Conservation (phyloP, 306 rosid species). For the Astragalus membranaceus region DNA sequence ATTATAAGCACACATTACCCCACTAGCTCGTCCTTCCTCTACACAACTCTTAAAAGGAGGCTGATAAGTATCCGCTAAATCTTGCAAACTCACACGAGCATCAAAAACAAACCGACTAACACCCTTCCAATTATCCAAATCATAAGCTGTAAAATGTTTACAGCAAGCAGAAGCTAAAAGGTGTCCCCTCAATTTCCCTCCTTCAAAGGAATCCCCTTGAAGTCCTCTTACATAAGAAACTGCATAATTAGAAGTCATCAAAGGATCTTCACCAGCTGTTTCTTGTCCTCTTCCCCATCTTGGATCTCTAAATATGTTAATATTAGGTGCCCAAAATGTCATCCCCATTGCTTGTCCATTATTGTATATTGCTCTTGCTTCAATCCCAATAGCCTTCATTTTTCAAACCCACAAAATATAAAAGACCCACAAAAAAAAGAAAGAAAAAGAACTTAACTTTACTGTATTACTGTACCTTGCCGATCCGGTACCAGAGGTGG, state of each 20-base stretch:
- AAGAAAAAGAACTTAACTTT: not conserved
- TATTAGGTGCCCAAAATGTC: conserved; percentile 97
- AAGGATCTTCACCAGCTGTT: conserved; percentile 92
- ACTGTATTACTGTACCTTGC: conserved; percentile 29
- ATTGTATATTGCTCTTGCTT: conserved; percentile 76
- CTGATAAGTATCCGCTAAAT: conserved; percentile 78
- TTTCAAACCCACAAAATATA: not conserved
- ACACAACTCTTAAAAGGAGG: conserved; percentile 85
- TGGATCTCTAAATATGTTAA: conserved; percentile 87
- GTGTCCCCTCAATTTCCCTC: conserved; percentile 32
- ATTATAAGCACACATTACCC: conserved; percentile 92
- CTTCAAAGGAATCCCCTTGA: conserved; percentile 66
- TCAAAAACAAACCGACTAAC: conserved; percentile 61
- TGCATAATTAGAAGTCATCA: conserved; percentile 49
- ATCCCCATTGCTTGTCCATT: conserved; percentile 70
- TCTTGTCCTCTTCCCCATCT: conserved; percentile 99
- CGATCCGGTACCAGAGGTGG: conserved; percentile 74
- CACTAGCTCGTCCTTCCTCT: conserved; percentile 65
- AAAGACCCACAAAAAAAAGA: not conserved
- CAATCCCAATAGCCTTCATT: conserved; percentile 56
- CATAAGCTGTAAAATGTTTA: conserved; percentile 93
- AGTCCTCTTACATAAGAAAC: conserved; percentile 74
- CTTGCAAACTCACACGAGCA: conserved; percentile 71
- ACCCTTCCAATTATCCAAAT: conserved; percentile 80
- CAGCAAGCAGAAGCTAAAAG: conserved; percentile 94